Conservation (phyloP, 495 filamentous ascomycete genomes). For the Aspergillus biplanus region DNA sequence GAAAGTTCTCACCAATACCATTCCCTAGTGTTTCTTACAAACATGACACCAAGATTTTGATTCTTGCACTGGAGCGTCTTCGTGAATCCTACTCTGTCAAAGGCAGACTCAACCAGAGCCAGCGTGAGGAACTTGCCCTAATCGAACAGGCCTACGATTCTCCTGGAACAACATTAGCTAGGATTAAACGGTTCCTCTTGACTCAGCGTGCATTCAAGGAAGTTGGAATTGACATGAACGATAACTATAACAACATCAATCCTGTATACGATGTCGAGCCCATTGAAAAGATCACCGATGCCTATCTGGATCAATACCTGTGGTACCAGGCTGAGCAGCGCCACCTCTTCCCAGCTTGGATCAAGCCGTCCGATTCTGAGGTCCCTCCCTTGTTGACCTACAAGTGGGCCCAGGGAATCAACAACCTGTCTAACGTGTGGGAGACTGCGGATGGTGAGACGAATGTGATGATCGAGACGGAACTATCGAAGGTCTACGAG, state of each 20-base stretch:
- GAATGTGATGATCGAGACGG: slow-evolving; percentile 99
- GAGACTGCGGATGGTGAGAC: slow-evolving; percentile 93
- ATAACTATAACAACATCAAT: slow-evolving; percentile 99
- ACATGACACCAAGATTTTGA: slow-evolving; percentile 99
- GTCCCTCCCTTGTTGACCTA: slow-evolving; percentile 96
- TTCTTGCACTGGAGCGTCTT: slow-evolving; percentile 90
- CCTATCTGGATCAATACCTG: slow-evolving; percentile 97
- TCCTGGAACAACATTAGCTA: slow-evolving; percentile 90
- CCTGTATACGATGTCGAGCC: slow-evolving; percentile 99
- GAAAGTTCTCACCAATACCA: slow-evolving; percentile 97
- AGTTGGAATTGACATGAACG: slow-evolving; percentile 99
- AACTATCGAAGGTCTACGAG: slow-evolving; percentile 98
- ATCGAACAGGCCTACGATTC: slow-evolving; percentile 99
- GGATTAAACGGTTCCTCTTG: slow-evolving; percentile 97
- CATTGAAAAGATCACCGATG: slow-evolving; percentile 99
- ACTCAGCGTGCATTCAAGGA: slow-evolving; percentile 99
- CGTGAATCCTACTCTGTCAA: slow-evolving; percentile 98
- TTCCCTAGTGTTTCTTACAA: slow-evolving; percentile 99
- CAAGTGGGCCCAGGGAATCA: slow-evolving; percentile 99
- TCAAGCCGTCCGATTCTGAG: slow-evolving; percentile 98
- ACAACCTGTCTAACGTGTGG: slow-evolving; percentile 98
- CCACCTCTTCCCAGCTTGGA: slow-evolving; percentile 97
- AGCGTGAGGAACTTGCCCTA: slow-evolving; percentile 93
- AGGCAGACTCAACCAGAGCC: slow-evolving; percentile 94
- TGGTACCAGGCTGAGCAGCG: slow-evolving; percentile 99